These are phyloP conservation scores for Aspergillus carbonarius DNA, from an alignment of 2,329 filamentous ascomycete species.

Conservation along the genomic window DNA sequence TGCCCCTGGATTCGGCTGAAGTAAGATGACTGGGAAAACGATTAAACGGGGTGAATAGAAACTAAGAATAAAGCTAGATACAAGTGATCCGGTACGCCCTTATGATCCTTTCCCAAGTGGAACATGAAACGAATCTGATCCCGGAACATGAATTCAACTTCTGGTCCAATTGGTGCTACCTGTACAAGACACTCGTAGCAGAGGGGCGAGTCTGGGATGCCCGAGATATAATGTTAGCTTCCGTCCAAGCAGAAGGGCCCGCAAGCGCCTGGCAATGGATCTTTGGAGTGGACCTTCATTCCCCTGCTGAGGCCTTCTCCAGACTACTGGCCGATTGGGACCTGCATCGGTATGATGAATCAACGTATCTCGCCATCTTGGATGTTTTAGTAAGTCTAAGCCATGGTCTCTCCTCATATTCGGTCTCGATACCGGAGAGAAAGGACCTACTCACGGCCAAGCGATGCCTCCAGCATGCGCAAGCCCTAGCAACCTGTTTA, in stretches of 20 bases:
- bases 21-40: neutral
- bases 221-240: neutral
- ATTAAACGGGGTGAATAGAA: neutral
- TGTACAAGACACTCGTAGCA: neutral
- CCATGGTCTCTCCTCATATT: neutral
- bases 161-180: neutral
- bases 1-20: neutral
- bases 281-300: neutral
- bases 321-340: constrained; percentile 1
- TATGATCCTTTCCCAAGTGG: neutral
- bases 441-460: neutral
- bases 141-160: neutral
- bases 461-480: neutral
- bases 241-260: neutral
- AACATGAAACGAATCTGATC: neutral
- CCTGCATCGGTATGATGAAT: constrained; percentile 1
- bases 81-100: neutral
- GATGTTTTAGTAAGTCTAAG: neutral
- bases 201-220: neutral
- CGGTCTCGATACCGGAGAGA: neutral
- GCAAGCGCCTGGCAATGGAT: neutral
- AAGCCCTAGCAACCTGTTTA: neutral
- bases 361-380: constrained; percentile 1
- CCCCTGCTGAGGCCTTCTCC: neutral
- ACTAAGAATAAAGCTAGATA: neutral